Percentiles rank a stretch among this genome's conserved stretches.
Conservation (phyloP, 352 stramenopile genomes). For the Phytopythium cucurbitacearum region DNA sequence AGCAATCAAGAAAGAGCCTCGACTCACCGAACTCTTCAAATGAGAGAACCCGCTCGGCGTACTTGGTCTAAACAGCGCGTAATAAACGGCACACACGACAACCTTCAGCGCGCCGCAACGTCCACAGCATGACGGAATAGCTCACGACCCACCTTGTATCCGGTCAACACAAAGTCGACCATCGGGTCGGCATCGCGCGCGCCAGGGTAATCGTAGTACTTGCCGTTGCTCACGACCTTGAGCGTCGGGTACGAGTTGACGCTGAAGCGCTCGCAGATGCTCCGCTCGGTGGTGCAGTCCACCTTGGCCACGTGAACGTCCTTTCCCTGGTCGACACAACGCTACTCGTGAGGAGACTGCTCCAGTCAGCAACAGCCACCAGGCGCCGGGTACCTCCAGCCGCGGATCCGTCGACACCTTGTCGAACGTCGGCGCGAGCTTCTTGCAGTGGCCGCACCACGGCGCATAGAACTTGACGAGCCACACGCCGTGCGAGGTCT, state of each 20-base stretch:
- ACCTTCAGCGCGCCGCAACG: not conserved
- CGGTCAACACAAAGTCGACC: conserved; percentile 41
- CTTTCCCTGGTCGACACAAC: conserved; percentile 4
- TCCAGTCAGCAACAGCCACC: not conserved
- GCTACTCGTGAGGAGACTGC: too few relatives aligned
- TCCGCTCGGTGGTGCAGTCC: conserved; percentile 72
- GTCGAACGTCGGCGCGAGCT: conserved; percentile 62
- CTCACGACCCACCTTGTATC: conserved; percentile 54
- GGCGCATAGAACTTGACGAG: conserved; percentile 86
- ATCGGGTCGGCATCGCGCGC: conserved; percentile 53
- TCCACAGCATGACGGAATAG: not conserved
- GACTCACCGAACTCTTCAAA: conserved; percentile 53
- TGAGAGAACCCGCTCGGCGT: conserved; percentile 49
- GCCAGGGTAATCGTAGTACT: conserved; percentile 71
- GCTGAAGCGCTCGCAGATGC: conserved; percentile 75
- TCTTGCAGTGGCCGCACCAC: conserved; percentile 85
- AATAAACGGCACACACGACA: not conserved
- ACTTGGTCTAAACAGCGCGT: conserved; percentile 20
- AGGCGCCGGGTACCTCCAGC: conserved; percentile 14
- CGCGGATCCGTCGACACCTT: conserved; percentile 36
- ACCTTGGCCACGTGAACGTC: conserved; percentile 62
- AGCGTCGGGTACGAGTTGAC: conserved; percentile 81
- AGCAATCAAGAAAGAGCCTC: not conserved
- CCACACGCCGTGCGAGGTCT: conserved; percentile 54
- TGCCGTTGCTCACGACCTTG: conserved; percentile 58